Conservation (phyloP, 2,329 filamentous ascomycete species). For the Hypoxylon rubiginosum region DNA sequence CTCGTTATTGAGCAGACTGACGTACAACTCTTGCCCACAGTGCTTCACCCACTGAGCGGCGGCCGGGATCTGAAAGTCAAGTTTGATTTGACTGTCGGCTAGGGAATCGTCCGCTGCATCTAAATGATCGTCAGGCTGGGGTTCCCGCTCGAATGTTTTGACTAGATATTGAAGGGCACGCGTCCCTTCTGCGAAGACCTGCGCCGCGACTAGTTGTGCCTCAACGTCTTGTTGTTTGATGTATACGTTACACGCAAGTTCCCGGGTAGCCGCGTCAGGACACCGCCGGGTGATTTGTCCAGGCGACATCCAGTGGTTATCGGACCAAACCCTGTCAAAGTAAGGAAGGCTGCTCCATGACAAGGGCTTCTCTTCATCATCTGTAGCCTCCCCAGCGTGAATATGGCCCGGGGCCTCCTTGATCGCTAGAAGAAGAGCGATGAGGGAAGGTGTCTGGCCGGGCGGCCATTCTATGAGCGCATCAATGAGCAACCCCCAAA, state of each 20-base stretch:
- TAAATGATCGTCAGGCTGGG: constrained; percentile 1
- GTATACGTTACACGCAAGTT: not conserved
- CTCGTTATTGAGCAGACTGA: constrained; percentile 1
- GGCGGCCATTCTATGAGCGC: constrained; percentile 3
- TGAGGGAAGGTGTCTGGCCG: constrained; percentile 2
- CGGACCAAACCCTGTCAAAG: constrained; percentile 3
- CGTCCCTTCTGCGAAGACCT: not conserved
- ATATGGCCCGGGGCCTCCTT: constrained; percentile 1
- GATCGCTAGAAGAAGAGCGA: constrained; percentile 1
- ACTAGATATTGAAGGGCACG: constrained; percentile 2
- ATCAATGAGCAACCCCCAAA: constrained; percentile 2
- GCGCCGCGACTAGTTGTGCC: constrained; percentile 4
- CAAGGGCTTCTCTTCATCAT: constrained; percentile 3
- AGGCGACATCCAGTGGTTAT: constrained; percentile 6
- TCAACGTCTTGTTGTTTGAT: constrained; percentile 3
- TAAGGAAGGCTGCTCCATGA: not conserved
- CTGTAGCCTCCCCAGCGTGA: constrained; percentile 3
- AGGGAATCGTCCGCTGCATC: not conserved
- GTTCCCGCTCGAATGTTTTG: constrained; percentile 1
- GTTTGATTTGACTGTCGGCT: constrained; percentile 2
- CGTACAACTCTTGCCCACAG: not conserved
- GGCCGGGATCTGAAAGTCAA: constrained; percentile 5
- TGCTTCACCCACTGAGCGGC: constrained; percentile 4
- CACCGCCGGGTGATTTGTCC: constrained; percentile 4
- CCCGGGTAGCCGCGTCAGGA: not conserved